phyloP scores from a whole-genome alignment of 768 basidiomycete genomes.

The Termitomyces sp. region DNA sequence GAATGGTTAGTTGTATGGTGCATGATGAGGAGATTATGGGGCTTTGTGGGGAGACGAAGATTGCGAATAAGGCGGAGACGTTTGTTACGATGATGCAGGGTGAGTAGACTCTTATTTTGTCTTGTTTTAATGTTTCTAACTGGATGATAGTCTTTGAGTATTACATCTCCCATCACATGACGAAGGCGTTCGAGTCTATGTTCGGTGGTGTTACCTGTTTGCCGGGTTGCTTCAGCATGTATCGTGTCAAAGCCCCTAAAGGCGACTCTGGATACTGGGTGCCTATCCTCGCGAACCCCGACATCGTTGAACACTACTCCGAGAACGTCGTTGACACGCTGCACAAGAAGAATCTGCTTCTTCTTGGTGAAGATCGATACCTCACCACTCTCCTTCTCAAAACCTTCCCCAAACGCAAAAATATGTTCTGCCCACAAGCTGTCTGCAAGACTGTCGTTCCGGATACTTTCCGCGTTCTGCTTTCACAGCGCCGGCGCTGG shows the following conservation, averaged over 20 bases:
- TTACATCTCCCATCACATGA: conserved; percentile 98
- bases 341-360: conserved; percentile 97
- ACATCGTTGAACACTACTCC: conserved; percentile 98
- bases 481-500: conserved; percentile 98
- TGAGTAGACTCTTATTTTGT: conserved; percentile 35
- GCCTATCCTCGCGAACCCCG: conserved; percentile 96
- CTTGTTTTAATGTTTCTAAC: not conserved
- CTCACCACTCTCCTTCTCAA: conserved; percentile 96
- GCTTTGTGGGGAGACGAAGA: conserved; percentile 98
- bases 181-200: conserved; percentile 99
- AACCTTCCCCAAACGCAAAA: conserved; percentile 99
- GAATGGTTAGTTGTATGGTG: conserved; percentile 97
- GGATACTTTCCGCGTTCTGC: conserved; percentile 89
- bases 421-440: conserved; percentile 97
- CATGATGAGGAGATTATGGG: conserved; percentile 99
- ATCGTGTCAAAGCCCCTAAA: conserved; percentile 99
- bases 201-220: conserved; percentile 99
- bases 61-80: conserved; percentile 97
- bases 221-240: conserved; percentile 99
- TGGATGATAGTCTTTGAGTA: conserved; percentile 87
- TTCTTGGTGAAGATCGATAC: conserved; percentile 99
- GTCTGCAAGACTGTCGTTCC: conserved; percentile 99
- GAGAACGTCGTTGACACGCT: conserved; percentile 99
- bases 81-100: conserved; percentile 99
- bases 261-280: conserved; percentile 97